Evolutionary conservation across 345 rosid species (phyloP).

Genomic region (Salix suchowensis): DNA sequence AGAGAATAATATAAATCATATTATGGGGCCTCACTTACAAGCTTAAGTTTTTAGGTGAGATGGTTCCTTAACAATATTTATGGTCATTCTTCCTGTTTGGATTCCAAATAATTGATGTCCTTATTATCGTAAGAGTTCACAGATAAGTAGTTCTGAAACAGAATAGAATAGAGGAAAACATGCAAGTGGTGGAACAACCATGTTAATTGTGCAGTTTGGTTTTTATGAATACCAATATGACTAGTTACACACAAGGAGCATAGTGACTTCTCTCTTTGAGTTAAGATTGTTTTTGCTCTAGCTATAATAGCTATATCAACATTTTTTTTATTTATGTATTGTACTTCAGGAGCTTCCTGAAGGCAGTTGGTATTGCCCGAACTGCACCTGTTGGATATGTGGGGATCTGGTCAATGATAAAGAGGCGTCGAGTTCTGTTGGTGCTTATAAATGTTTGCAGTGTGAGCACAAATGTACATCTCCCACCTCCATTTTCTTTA

Average conservation of each 20-base stretch:
- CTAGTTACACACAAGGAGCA: no score
- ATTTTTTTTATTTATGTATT: constrained; percentile 1
- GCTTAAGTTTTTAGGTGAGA: no score
- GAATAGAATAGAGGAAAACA: not conserved
- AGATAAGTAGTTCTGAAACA: not conserved
- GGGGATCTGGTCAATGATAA: constrained; percentile 59
- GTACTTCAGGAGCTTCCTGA: constrained; percentile 78
- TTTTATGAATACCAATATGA: no score
- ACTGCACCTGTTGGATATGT: constrained; percentile 80
- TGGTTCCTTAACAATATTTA: no score
- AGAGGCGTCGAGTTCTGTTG: constrained; percentile 34
- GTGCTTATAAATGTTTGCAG: constrained; percentile 66
- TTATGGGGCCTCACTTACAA: no score
- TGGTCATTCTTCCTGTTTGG: no score
- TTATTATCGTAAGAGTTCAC: no score
- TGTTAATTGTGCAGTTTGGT: no score
- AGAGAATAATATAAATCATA: no score
- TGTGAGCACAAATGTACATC: constrained; percentile 81
- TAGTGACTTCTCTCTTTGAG: no score
- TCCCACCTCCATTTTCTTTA: constrained; percentile 2
- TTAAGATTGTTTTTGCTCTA: constrained; percentile 3
- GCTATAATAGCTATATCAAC: constrained; percentile 8
- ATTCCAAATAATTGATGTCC: no score
- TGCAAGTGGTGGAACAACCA: not conserved
- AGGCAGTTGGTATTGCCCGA: constrained; percentile 90